Conservation (phyloP, 2,329 filamentous ascomycete species). For the Zymoseptoria ardabiliae region DNA sequence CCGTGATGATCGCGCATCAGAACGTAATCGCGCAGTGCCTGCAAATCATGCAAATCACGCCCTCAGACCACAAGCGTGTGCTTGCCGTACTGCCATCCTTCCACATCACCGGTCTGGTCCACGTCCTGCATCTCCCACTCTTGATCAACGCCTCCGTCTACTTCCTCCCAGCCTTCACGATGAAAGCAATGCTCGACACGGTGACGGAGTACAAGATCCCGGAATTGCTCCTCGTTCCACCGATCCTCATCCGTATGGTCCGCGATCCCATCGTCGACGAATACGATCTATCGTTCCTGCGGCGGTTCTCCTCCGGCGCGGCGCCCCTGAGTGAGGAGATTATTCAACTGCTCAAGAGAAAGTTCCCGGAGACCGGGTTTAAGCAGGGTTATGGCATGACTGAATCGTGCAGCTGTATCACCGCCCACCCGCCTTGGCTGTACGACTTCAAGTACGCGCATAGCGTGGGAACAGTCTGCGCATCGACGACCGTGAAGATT, state of each 20-base stretch:
- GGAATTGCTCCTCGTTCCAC: constrained; percentile 53
- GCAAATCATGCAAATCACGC: constrained; percentile 49
- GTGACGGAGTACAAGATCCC: constrained; percentile 47
- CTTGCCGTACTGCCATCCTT: constrained; percentile 54
- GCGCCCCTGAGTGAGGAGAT: constrained; percentile 53
- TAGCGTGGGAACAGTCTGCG: constrained; percentile 49
- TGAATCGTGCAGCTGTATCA: constrained; percentile 57
- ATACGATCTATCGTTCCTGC: constrained; percentile 51
- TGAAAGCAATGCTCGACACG: constrained; percentile 49
- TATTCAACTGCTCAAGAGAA: constrained; percentile 47
- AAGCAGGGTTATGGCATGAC: constrained; percentile 47
- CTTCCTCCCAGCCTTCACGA: constrained; percentile 58
- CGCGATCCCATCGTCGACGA: constrained; percentile 47
- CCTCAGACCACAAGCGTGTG: constrained; percentile 42
- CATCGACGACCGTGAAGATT: constrained; percentile 54
- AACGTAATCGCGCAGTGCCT: constrained; percentile 55
- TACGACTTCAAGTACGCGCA: constrained; percentile 53
- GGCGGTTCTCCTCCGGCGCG: constrained; percentile 53
- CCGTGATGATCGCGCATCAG: constrained; percentile 45
- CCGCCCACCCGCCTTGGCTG: constrained; percentile 50
- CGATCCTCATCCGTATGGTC: constrained; percentile 54
- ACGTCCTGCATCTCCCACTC: constrained; percentile 56
- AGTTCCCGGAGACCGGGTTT: constrained; percentile 49
- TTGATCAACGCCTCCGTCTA: constrained; percentile 58
- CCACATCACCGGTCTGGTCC: constrained; percentile 58